Evolutionary conservation across 2,329 filamentous ascomycete species (phyloP).

Genomic region (Podosphaera leucotricha): DNA sequence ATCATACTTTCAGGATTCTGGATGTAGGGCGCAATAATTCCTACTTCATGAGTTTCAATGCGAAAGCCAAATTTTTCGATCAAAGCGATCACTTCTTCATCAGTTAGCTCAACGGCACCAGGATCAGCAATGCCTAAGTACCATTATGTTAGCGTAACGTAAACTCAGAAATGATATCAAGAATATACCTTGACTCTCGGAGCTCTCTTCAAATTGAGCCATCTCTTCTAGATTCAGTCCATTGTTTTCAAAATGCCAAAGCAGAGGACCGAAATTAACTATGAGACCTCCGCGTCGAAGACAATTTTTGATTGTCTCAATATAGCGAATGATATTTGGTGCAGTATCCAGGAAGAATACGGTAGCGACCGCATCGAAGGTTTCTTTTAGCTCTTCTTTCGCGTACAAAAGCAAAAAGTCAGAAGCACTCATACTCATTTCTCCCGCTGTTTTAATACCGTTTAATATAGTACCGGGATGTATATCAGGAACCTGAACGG

Average conservation of each 20-base stretch:
- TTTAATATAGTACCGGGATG: slow-evolving; percentile 37
- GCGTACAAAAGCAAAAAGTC: slow-evolving; percentile 82
- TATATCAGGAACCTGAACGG: slow-evolving; percentile 57
- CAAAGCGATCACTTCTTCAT: slow-evolving; percentile 66
- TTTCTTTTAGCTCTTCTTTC: slow-evolving; percentile 30
- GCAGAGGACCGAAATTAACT: slow-evolving; percentile 70
- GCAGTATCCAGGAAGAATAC: slow-evolving; percentile 97
- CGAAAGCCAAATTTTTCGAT: slow-evolving; percentile 55
- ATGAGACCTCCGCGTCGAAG: slow-evolving; percentile 57
- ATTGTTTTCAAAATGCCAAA: slow-evolving; percentile 87
- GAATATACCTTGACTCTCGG: slow-evolving; percentile 10
- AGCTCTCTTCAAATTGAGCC: slow-evolving; percentile 17
- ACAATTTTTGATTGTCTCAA: slow-evolving; percentile 61
- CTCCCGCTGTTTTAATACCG: slow-evolving; percentile 21
- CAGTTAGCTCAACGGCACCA: slow-evolving; percentile 69
- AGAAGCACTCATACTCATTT: slow-evolving; percentile 81
- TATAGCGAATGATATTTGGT: slow-evolving; percentile 73
- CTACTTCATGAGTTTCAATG: slow-evolving; percentile 37
- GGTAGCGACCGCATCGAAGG: slow-evolving; percentile 63
- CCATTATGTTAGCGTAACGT: background rate
- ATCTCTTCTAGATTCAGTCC: slow-evolving; percentile 30
- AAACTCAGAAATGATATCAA: background rate
- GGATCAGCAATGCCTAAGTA: slow-evolving; percentile 56
- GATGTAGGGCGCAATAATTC: slow-evolving; percentile 60
- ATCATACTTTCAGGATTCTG: slow-evolving; percentile 70